Conservation (phyloP, 2,329 filamentous ascomycete species). For the Colletotrichum eremochloae region DNA sequence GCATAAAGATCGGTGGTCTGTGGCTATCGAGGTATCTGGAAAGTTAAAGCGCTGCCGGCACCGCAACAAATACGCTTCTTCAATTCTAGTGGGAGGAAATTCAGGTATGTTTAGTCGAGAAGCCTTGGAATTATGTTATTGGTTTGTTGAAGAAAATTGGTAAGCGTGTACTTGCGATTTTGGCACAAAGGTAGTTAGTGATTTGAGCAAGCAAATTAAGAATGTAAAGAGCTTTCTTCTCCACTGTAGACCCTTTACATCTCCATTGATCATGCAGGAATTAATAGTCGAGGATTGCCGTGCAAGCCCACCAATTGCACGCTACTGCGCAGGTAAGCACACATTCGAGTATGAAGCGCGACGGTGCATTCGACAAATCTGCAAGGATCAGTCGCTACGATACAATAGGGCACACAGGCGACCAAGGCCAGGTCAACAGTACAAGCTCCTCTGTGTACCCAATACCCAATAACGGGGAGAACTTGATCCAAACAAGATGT, state of each 20-base stretch:
- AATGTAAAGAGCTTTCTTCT: background rate
- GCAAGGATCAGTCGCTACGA: background rate
- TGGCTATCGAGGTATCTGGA: background rate
- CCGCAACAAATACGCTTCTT: background rate
- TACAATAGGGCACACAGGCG: background rate
- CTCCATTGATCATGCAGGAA: background rate
- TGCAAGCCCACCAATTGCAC: no score
- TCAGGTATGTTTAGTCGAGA: background rate
- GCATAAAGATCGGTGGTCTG: background rate
- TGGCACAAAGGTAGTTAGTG: no score
- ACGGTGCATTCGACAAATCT: no score
- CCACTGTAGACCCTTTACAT: background rate
- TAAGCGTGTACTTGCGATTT: background rate
- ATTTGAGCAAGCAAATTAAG: background rate
- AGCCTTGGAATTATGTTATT: background rate
- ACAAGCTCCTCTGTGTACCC: background rate
- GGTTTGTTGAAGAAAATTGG: background rate
- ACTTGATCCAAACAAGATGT: background rate
- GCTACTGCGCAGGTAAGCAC: background rate
- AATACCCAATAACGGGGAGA: background rate
- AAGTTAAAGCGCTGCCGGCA: background rate
- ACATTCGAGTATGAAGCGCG: background rate
- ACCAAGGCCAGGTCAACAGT: no score
- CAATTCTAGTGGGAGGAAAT: background rate
- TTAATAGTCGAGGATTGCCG: background rate